A percentile compares a stretch with the other conserved stretches of the same genome.
These are phyloP conservation scores for Pseudogymnoascus sp. DNA, from an alignment of 2,329 filamentous ascomycete species.

Conservation along the genomic window DNA sequence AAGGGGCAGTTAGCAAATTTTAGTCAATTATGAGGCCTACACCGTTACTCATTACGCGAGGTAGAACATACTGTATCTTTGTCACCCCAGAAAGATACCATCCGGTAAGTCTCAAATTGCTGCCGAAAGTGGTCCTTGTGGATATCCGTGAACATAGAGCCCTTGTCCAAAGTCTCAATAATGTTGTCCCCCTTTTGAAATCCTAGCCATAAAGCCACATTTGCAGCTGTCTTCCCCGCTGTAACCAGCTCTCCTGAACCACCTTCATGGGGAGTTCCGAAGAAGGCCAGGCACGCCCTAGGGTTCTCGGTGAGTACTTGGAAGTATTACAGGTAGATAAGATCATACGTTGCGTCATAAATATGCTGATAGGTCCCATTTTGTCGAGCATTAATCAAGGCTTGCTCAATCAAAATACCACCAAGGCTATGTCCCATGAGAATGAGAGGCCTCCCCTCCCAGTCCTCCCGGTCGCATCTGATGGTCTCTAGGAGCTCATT, in stretches of 20 bases:
- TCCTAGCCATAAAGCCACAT: slow-evolving; percentile 16
- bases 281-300: slow-evolving; percentile 22
- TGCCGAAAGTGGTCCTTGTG: slow-evolving; percentile 14
- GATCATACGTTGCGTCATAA: not conserved
- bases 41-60: not conserved
- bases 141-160: slow-evolving; percentile 21
- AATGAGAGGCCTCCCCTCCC: slow-evolving; percentile 17
- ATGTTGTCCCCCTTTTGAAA: slow-evolving; percentile 18
- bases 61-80: slow-evolving; percentile 13
- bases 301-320: slow-evolving; percentile 17
- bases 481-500: slow-evolving; percentile 23
- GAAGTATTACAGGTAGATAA: not conserved
- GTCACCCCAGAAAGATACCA: slow-evolving; percentile 22
- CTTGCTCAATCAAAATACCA: slow-evolving; percentile 25
- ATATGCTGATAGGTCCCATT: slow-evolving; percentile 18
- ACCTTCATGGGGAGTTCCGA: slow-evolving; percentile 25
- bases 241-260: slow-evolving; percentile 16
- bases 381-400: slow-evolving; percentile 24
- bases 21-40: slow-evolving; percentile 14
- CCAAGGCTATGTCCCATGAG: slow-evolving; percentile 23
- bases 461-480: slow-evolving; percentile 15
- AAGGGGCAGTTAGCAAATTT: not conserved
- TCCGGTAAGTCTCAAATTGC: slow-evolving; percentile 7
- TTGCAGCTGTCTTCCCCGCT: slow-evolving; percentile 17
- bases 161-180: slow-evolving; percentile 15